Conservation (phyloP, 345 rosid species). For the Lepidium didymum region DNA sequence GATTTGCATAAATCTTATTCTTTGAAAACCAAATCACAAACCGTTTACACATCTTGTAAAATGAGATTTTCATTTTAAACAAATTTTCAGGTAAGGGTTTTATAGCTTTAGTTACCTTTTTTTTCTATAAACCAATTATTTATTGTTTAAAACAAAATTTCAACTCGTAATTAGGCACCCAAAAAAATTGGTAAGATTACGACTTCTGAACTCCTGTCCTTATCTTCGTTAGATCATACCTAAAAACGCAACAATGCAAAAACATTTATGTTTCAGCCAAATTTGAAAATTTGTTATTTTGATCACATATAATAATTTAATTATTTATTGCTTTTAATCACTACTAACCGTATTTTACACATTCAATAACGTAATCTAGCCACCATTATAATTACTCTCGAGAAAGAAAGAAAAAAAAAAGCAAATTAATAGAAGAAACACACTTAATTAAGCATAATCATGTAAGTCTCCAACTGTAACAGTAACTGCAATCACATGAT, state of each 20-base stretch:
- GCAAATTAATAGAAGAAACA: no score
- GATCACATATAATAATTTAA: neutral
- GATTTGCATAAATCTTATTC: no score
- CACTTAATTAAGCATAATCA: conserved; percentile 19
- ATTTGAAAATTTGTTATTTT: neutral
- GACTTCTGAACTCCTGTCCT: neutral
- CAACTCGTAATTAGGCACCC: neutral
- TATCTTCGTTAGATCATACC: conserved; percentile 13
- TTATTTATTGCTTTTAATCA: conserved; percentile 1
- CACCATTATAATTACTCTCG: neutral
- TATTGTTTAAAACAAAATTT: neutral
- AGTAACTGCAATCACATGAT: conserved; percentile 3
- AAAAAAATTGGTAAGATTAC: neutral
- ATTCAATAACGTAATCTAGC: neutral
- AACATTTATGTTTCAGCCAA: neutral
- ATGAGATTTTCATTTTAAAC: no score
- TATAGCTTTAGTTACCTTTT: no score
- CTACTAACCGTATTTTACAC: neutral
- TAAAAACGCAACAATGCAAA: conserved; percentile 6
- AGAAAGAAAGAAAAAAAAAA: neutral
- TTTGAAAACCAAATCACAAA: no score
- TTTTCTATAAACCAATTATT: no score
- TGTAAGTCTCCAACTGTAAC: neutral
- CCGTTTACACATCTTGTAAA: no score
- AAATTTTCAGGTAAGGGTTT: no score